Base-by-base conservation (phyloP, 139 green algal genomes). In the Haematococcus lacustris region DNA sequence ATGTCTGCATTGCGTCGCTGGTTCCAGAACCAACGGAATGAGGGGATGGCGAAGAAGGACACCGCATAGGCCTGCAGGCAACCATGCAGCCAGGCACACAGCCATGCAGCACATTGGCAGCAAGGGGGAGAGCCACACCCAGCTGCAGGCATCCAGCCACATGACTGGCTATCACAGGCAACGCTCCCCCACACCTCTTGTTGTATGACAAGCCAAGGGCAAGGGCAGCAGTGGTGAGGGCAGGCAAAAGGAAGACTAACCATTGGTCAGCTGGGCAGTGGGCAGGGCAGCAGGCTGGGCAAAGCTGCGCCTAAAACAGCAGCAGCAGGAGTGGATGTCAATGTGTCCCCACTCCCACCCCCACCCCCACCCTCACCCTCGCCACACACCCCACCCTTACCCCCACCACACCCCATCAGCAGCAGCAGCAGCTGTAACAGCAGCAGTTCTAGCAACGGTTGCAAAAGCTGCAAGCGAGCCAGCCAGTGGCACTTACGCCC, bases 1-100 rank as follows among this genome's bases (percentile, higher is more conserved):
- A 97, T 94, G n/a, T 59, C 71, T 9, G 51, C 73, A 73, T 98
- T 97, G 26, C 67, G 72, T 5, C 37, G 38, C 66, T 69, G 23
- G 71, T 75, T 77, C 25, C 77, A 28, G 25, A 77, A 32, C 71
- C 68, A 72, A 6, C 77, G 71, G 34, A 93, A 2, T 0, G 74
- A 43, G 0, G 94, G 94, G 28, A 98, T 88, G 26, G 77, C 80
- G 73, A 98, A 96, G 84, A 98, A 98, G 9, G 85, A 74, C 9
- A 71, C 79, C 6, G 93, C 94, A 73, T 98, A 98, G 2, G 73
- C 77, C 76, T 92, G 80, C 51, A 97, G 80, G 34, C 53, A 4
- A 57, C 47, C 47, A 57, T 13, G 47, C 47, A 57, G 21, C 47
- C 47, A 57, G 47, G 13, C 13, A 21, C 47, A 57, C 13, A 57